phyloP scores from a whole-genome alignment of 2,329 filamentous ascomycete genomes.

The Botrytis aclada region DNA sequence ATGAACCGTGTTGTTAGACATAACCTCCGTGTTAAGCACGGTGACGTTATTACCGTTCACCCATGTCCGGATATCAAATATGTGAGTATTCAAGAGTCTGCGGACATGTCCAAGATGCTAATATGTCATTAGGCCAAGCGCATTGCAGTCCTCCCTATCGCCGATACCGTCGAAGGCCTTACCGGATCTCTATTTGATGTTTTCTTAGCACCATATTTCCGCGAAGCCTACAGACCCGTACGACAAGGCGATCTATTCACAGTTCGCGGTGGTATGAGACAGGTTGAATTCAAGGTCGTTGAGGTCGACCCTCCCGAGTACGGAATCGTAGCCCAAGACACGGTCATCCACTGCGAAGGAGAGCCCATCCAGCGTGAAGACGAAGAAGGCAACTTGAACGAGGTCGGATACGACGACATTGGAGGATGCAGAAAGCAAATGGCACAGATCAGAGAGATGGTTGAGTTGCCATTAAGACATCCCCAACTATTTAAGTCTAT shows the following conservation, averaged over 20 bases:
- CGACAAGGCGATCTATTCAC: conserved; percentile 98
- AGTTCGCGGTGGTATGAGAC: conserved; percentile 95
- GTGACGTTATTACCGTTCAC: conserved; percentile 95
- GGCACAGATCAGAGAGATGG: conserved; percentile 98
- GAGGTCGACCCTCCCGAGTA: conserved; percentile 98
- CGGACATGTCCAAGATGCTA: conserved; percentile 24
- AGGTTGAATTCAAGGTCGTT: conserved; percentile 99
- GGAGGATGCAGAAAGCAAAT: conserved; percentile 99
- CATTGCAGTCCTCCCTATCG: conserved; percentile 95
- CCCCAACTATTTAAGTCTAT: conserved; percentile 99
- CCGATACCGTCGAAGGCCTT: conserved; percentile 95
- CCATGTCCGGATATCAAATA: conserved; percentile 99
- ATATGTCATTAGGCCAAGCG: conserved; percentile 75
- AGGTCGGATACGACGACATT: conserved; percentile 98
- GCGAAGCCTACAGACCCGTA: conserved; percentile 95
- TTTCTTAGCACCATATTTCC: conserved; percentile 99
- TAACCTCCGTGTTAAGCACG: conserved; percentile 97
- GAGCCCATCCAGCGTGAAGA: conserved; percentile 97
- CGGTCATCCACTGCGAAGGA: conserved; percentile 97
- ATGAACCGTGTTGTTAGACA: conserved; percentile 99
- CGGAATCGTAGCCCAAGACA: conserved; percentile 97
- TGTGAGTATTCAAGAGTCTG: conserved; percentile 55
- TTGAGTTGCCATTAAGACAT: conserved; percentile 93
- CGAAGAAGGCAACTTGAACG: conserved; percentile 98
- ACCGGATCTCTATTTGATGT: conserved; percentile 98